phyloP scores from a whole-genome alignment of 2,329 filamentous ascomycete genomes.

The Colletotrichum horii region DNA sequence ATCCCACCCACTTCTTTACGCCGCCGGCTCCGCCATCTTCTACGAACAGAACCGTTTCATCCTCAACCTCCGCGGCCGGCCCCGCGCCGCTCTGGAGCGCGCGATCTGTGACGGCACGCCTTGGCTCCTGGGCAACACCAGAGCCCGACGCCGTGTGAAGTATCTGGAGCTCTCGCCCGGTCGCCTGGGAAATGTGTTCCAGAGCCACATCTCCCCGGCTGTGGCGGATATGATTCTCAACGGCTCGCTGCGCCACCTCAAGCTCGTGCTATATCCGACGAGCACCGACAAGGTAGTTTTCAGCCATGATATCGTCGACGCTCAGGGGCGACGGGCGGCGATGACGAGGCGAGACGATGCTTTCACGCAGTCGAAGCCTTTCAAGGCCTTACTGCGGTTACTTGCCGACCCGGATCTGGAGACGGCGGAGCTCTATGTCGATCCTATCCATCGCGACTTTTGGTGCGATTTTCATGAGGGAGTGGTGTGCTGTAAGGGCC shows the following conservation, averaged over 20 bases:
- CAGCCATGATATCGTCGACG: slow-evolving; percentile 10
- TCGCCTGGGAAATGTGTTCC: slow-evolving; percentile 24
- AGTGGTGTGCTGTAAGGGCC: slow-evolving; percentile 18
- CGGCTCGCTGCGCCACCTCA: slow-evolving; percentile 26
- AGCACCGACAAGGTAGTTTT: slow-evolving; percentile 1
- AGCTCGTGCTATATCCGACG: slow-evolving; percentile 24
- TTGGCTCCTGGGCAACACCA: slow-evolving; percentile 17
- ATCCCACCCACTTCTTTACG: slow-evolving; percentile 26
- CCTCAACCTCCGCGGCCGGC: slow-evolving; percentile 20
- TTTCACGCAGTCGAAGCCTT: slow-evolving; percentile 15
- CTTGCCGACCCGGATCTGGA: slow-evolving; percentile 51
- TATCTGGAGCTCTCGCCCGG: slow-evolving; percentile 24
- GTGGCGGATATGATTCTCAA: slow-evolving; percentile 30
- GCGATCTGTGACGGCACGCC: not conserved
- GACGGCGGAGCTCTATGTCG: slow-evolving; percentile 41
- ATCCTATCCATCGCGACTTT: slow-evolving; percentile 36
- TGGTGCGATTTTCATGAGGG: slow-evolving; percentile 49
- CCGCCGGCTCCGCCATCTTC: slow-evolving; percentile 28
- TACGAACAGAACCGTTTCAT: slow-evolving; percentile 32
- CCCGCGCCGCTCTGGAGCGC: slow-evolving; percentile 11
- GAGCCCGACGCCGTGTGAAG: slow-evolving; percentile 24
- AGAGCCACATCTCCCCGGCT: slow-evolving; percentile 22
- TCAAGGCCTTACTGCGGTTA: slow-evolving; percentile 40
- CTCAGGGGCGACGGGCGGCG: not conserved
- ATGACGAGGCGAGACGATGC: slow-evolving; percentile 16